Percentiles rank a stretch among this genome's conserved stretches.
phyloP scores from a whole-genome alignment of 2,329 filamentous ascomycete species.

The Xylariaceae sp. region DNA sequence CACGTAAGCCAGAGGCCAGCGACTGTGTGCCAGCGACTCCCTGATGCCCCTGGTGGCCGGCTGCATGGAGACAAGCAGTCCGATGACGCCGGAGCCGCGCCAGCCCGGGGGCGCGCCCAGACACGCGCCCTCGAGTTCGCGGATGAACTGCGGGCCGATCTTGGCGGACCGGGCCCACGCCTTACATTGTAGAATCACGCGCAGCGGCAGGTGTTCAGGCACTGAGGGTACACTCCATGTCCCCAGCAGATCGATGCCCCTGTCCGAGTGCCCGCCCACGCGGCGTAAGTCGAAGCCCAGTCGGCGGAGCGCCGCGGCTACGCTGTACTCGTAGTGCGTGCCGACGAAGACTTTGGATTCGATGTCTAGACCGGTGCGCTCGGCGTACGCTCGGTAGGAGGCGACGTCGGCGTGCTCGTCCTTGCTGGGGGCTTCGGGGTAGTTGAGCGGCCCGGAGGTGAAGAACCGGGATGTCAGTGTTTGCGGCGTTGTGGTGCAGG shows the following conservation, averaged over 20 bases:
- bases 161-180: slow-evolving; percentile 37
- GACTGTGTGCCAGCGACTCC: slow-evolving; percentile 61
- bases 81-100: slow-evolving; percentile 60
- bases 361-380: slow-evolving; percentile 48
- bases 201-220: slow-evolving; percentile 33
- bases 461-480: slow-evolving; percentile 2
- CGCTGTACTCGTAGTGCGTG: slow-evolving; percentile 72
- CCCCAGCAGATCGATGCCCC: slow-evolving; percentile 69
- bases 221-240: slow-evolving; percentile 55
- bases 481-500: not conserved
- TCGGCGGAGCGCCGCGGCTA: slow-evolving; percentile 47
- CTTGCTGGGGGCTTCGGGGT: slow-evolving; percentile 41
- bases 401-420: slow-evolving; percentile 55
- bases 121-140: slow-evolving; percentile 78
- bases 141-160: slow-evolving; percentile 53
- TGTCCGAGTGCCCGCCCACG: slow-evolving; percentile 61
- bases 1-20: slow-evolving; percentile 66
- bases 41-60: slow-evolving; percentile 73
- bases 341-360: slow-evolving; percentile 60
- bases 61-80: slow-evolving; percentile 62
- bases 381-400: slow-evolving; percentile 61
- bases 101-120: slow-evolving; percentile 67
- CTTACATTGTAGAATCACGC: slow-evolving; percentile 64
- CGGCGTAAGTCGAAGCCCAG: slow-evolving; percentile 64
- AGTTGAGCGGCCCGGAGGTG: slow-evolving; percentile 30